Evolutionary conservation across 2,329 filamentous ascomycete genomes (phyloP).

Genomic region (Ophiostoma sp.): DNA sequence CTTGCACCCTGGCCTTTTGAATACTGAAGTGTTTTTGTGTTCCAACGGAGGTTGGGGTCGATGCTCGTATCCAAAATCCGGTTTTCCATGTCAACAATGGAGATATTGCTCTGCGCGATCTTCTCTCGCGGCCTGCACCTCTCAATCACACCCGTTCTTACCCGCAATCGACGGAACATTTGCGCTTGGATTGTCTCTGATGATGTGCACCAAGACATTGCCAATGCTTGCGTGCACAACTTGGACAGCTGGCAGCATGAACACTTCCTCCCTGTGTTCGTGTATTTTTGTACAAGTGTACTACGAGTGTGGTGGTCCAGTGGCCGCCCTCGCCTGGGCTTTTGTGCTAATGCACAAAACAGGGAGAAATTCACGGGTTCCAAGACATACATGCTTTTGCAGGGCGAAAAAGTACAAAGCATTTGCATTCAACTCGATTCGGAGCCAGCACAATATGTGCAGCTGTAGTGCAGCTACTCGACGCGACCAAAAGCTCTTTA

Average conservation of each 20-base stretch:
- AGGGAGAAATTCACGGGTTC: neutral
- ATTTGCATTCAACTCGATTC: neutral
- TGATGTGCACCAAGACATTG: neutral
- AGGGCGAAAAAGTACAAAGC: neutral
- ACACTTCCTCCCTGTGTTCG: neutral
- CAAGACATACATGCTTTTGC: neutral
- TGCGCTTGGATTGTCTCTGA: neutral
- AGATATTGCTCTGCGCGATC: slow-evolving; percentile 12
- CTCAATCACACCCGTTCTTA: neutral
- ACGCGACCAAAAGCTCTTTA: neutral
- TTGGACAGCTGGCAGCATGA: neutral
- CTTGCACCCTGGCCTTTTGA: neutral
- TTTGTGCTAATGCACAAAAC: slow-evolving; percentile 10
- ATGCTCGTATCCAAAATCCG: neutral
- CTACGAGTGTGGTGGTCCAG: neutral
- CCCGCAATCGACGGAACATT: neutral
- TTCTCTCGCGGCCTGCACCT: neutral
- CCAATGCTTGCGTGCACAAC: neutral
- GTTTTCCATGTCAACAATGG: slow-evolving; percentile 8
- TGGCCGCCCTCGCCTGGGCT: neutral
- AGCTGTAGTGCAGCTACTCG: neutral
- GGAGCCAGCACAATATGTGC: neutral
- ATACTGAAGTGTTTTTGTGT: neutral
- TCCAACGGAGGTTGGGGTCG: neutral
- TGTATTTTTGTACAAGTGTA: neutral